A percentile compares a stretch with the other conserved stretches of the same genome.
These are phyloP conservation scores for Cyanidioschyzon merolae DNA, from an alignment of 23 red algal genomes.

Conservation along the genomic window DNA sequence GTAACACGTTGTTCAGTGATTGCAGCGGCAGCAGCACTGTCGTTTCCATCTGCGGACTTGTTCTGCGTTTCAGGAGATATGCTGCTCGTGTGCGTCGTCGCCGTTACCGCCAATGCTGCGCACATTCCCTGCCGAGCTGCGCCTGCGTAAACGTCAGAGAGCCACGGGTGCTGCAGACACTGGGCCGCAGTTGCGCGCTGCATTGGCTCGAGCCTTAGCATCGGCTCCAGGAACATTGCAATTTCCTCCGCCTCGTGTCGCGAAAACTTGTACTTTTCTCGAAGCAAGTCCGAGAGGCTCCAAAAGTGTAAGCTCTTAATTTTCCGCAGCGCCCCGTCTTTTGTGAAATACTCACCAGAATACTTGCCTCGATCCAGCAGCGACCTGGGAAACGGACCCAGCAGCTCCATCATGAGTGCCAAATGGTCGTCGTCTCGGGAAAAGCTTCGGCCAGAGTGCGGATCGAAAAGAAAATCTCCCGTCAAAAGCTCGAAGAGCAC, in stretches of 20 bases:
- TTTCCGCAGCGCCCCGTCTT: conserved; percentile 43
- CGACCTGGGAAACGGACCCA: conserved; percentile 53
- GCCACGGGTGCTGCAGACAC: conserved; percentile 43
- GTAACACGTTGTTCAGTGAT: no score
- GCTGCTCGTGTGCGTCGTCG: no score
- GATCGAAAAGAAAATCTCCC: conserved; percentile 97
- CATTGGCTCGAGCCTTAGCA: conserved; percentile 44
- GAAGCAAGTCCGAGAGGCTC: conserved; percentile 58
- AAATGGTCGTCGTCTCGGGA: conserved; percentile 89
- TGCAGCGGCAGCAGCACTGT: no score
- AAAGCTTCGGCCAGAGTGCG: conserved; percentile 56
- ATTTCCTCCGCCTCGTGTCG: conserved; percentile 49
- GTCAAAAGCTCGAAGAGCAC: conserved; percentile 88
- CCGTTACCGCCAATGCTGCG: no score
- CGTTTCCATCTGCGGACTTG: no score
- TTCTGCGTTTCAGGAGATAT: no score
- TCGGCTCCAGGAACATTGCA: conserved; percentile 42
- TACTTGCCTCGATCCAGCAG: conserved; percentile 45
- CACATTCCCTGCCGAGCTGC: no score
- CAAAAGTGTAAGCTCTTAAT: conserved; percentile 76
- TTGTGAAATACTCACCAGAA: conserved; percentile 40
- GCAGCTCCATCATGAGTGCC: conserved; percentile 79
- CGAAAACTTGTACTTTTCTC: conserved; percentile 74
- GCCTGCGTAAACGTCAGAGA: conserved; percentile 18
- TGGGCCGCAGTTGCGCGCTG: conserved; percentile 50